A percentile compares a stretch with the other conserved stretches of the same genome.
phyloP scores from a whole-genome alignment of 176 grass and related monocot species.

The barley (Hordeum vulgare) region DNA sequence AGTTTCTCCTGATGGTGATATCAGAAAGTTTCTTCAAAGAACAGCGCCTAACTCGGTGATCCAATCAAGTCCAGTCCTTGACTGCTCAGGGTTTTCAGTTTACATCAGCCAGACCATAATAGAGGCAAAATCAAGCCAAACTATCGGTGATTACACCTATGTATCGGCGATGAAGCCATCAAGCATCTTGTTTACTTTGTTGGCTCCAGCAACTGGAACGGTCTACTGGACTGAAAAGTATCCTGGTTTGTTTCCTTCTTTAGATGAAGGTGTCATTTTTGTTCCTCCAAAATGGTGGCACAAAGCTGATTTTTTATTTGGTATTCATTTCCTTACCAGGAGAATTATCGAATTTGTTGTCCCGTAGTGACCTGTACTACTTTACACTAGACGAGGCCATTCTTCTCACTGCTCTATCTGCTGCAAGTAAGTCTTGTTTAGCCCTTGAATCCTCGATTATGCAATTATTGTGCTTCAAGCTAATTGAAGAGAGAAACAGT shows the following conservation, averaged over 20 bases:
- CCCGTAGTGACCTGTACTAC: constrained; percentile 36
- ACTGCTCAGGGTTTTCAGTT: constrained; percentile 68
- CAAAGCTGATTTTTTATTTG: neutral
- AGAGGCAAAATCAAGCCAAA: constrained; percentile 53
- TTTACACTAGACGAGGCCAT: constrained; percentile 53
- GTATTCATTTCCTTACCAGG: constrained; percentile 33
- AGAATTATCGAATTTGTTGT: constrained; percentile 56
- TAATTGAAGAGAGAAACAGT: neutral
- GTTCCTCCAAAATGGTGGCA: neutral
- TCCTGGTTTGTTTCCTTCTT: constrained; percentile 39
- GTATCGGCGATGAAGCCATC: constrained; percentile 50
- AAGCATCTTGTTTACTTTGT: constrained; percentile 48
- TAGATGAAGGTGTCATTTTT: neutral
- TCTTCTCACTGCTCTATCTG: constrained; percentile 56
- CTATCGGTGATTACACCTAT: constrained; percentile 35
- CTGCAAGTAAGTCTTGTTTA: constrained; percentile 54
- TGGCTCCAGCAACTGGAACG: constrained; percentile 68
- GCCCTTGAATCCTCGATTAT: neutral
- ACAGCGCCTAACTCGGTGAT: constrained; percentile 58
- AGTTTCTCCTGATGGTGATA: constrained; percentile 54
- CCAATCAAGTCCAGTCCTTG: constrained; percentile 47
- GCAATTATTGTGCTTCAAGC: neutral
- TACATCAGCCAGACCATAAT: constrained; percentile 52
- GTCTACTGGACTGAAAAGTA: constrained; percentile 67
- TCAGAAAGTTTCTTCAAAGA: constrained; percentile 50